Evolutionary conservation across 78 protist genomes (phyloP).

Genomic region (Dictyostelium intermedium): DNA sequence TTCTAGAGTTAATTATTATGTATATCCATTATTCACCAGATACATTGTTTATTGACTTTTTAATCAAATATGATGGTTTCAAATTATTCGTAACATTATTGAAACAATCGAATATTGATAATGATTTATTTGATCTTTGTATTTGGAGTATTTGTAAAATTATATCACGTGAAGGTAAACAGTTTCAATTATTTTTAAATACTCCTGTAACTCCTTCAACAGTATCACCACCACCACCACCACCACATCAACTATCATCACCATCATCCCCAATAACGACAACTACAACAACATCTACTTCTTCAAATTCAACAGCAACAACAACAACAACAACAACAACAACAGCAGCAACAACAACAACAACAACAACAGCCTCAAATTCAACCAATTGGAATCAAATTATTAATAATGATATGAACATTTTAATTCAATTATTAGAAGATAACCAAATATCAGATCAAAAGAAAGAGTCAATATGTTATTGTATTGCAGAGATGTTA

Average conservation of each 20-base stretch:
- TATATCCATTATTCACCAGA: conserved; percentile 38
- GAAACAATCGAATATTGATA: background rate
- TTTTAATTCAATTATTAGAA: background rate
- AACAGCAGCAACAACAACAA: background rate
- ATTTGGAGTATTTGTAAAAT: conserved; percentile 32
- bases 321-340: background rate
- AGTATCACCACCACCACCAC: background rate
- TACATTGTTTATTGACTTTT: background rate
- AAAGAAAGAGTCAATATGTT: conserved; percentile 47
- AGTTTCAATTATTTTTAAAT: background rate
- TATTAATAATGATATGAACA: background rate
- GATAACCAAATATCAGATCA: background rate
- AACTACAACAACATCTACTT: background rate
- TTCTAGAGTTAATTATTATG: conserved; percentile 38
- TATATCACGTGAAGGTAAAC: background rate
- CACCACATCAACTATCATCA: background rate
- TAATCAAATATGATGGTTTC: conserved; percentile 23
- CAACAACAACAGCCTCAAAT: background rate
- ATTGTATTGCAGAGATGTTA: conserved; percentile 45
- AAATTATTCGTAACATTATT: conserved; percentile 7
- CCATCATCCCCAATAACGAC: background rate
- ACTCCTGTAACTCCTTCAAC: background rate
- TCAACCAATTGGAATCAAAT: background rate
- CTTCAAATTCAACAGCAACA: background rate
- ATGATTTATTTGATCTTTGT: conserved; percentile 46